A percentile compares a stretch with the other conserved stretches of the same genome.
Conservation (phyloP, 23 red algal species). For the Chondrus crispus region DNA sequence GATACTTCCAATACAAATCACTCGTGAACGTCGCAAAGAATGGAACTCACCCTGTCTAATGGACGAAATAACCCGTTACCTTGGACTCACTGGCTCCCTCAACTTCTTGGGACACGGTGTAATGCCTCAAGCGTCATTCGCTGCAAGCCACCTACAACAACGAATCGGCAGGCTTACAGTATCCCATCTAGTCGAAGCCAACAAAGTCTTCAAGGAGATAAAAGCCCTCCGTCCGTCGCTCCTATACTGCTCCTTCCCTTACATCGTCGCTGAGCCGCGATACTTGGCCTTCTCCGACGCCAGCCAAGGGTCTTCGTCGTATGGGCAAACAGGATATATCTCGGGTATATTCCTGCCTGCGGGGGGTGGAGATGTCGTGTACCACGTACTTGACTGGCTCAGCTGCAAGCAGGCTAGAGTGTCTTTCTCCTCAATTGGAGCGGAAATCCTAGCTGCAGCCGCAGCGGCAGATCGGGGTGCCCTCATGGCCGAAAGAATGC, state of each 20-base stretch:
- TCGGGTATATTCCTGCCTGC: slow-evolving; percentile 40
- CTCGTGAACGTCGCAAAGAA: neutral
- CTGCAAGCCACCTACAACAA: slow-evolving; percentile 7
- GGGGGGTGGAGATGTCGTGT: neutral
- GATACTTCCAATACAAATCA: neutral
- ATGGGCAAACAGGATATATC: slow-evolving; percentile 47
- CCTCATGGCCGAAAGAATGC: neutral
- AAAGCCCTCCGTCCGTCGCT: neutral
- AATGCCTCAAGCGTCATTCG: neutral
- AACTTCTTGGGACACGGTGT: slow-evolving; percentile 3
- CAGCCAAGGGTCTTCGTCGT: slow-evolving; percentile 28
- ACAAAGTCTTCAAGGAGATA: neutral
- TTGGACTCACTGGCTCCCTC: neutral
- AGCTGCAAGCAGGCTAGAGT: slow-evolving; percentile 31
- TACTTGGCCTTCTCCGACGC: slow-evolving; percentile 48
- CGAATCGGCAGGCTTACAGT: neutral
- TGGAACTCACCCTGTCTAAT: neutral
- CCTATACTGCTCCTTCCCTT: neutral
- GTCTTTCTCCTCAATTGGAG: slow-evolving; percentile 26
- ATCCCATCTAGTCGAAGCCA: neutral
- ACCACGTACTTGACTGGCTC: slow-evolving; percentile 36
- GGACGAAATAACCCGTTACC: neutral
- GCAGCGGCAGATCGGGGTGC: slow-evolving; percentile 4
- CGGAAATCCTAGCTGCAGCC: slow-evolving; percentile 27
- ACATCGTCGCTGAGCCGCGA: neutral